Evolutionary conservation across 2,329 filamentous ascomycete genomes (phyloP).

Genomic region (Neofusicoccum ribis): DNA sequence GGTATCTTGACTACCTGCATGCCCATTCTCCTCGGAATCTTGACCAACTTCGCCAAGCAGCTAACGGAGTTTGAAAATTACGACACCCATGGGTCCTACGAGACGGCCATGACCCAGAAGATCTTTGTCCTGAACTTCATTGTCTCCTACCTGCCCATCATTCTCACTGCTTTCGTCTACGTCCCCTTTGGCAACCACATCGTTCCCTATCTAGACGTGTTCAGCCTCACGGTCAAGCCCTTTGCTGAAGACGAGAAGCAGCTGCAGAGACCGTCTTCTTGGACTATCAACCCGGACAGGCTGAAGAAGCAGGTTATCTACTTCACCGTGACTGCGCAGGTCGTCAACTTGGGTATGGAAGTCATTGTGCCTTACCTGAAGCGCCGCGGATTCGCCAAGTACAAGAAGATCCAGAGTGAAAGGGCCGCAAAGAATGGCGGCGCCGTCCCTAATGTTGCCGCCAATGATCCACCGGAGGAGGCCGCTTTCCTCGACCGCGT

Average conservation of each 20-base stretch:
- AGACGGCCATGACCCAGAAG: conserved; percentile 84
- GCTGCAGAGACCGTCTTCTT: conserved; percentile 54
- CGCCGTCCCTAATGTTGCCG: conserved; percentile 48
- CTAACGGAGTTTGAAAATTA: conserved; percentile 90
- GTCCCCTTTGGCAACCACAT: conserved; percentile 85
- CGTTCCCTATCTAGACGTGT: conserved; percentile 82
- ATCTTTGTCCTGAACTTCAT: conserved; percentile 97
- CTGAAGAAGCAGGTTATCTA: conserved; percentile 92
- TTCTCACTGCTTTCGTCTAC: conserved; percentile 91
- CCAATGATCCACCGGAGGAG: conserved; percentile 74
- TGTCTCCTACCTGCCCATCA: conserved; percentile 88
- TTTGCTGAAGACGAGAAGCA: conserved; percentile 76
- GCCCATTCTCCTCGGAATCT: conserved; percentile 72
- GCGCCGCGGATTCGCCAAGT: conserved; percentile 73
- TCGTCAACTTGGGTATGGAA: conserved; percentile 84
- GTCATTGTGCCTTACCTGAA: conserved; percentile 83
- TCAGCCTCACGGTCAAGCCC: conserved; percentile 70
- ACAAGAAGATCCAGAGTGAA: conserved; percentile 69
- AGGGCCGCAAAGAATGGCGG: conserved; percentile 58
- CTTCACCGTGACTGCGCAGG: conserved; percentile 89
- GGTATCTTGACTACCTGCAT: conserved; percentile 79
- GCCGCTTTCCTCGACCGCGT: conserved; percentile 77
- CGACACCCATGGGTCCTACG: conserved; percentile 79
- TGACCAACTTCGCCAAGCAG: conserved; percentile 74
- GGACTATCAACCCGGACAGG: conserved; percentile 79